Evolutionary conservation across 441 rosid genomes (phyloP).

Genomic region (Capsella rubella): DNA sequence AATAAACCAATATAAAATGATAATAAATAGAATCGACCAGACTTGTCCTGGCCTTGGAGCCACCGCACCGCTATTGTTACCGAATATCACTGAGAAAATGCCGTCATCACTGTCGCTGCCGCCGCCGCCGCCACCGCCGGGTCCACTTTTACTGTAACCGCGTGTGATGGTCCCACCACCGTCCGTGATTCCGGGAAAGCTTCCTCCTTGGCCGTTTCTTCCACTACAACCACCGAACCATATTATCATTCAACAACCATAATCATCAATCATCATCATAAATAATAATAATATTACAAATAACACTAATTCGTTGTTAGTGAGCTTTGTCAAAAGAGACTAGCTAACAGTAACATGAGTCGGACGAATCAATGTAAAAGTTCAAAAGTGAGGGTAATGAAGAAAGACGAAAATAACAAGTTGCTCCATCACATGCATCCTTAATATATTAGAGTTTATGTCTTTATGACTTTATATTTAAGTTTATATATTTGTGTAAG

Average conservation of each 20-base stretch:
- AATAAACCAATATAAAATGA: constrained; percentile 37
- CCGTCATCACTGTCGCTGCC: constrained; percentile 31
- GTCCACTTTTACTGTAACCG: constrained; percentile 43
- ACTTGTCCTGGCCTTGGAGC: constrained; percentile 40
- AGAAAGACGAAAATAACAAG: constrained; percentile 34
- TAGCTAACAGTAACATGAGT: constrained; percentile 28
- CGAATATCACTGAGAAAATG: constrained; percentile 40
- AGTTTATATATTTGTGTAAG: too few relatives aligned
- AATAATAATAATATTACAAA: neutral
- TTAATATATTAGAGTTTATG: neutral
- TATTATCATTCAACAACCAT: constrained; percentile 26
- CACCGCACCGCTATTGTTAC: constrained; percentile 28
- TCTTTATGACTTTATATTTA: neutral
- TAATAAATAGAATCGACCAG: constrained; percentile 27
- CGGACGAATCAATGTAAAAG: constrained; percentile 37
- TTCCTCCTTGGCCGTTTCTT: constrained; percentile 38
- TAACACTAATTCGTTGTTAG: neutral
- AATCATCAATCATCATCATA: constrained; percentile 6
- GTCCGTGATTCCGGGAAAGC: constrained; percentile 50
- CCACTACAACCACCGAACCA: constrained; percentile 41
- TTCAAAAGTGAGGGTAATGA: constrained; percentile 9
- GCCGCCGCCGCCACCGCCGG: constrained; percentile 1
- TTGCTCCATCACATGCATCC: constrained; percentile 29
- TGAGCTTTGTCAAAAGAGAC: constrained; percentile 18
- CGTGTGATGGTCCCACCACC: constrained; percentile 52